phyloP scores from a whole-genome alignment of 1,284 basidiomycete genomes.

The Cutaneotrichosporon cavernicola region DNA sequence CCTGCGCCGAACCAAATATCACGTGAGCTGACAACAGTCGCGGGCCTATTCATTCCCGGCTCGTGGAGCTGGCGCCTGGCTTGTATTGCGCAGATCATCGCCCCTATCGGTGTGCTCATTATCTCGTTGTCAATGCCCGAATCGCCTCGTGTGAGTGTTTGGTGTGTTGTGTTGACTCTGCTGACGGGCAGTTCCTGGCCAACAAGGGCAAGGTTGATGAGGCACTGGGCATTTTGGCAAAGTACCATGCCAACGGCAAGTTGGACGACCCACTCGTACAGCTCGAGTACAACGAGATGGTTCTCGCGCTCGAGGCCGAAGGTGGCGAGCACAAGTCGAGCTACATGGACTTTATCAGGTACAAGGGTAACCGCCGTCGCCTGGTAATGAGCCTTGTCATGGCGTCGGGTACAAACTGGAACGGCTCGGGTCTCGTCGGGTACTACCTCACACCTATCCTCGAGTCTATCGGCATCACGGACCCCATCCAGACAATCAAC shows the following conservation, averaged over 20 bases:
- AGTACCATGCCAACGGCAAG: slow-evolving; percentile 61
- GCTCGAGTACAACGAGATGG: slow-evolving; percentile 45
- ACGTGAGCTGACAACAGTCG: slow-evolving; percentile 11
- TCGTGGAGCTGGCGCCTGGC: slow-evolving; percentile 14
- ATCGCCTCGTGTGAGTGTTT: slow-evolving; percentile 57
- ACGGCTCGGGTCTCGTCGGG: slow-evolving; percentile 35
- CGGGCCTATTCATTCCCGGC: slow-evolving; percentile 5
- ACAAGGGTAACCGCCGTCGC: slow-evolving; percentile 53
- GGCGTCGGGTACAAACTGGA: slow-evolving; percentile 23
- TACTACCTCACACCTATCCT: slow-evolving; percentile 35
- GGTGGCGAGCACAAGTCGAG: slow-evolving; percentile 41
- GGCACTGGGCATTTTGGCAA: slow-evolving; percentile 60
- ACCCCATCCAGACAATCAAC: slow-evolving; percentile 31
- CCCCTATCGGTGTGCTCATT: slow-evolving; percentile 4
- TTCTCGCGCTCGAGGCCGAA: slow-evolving; percentile 45
- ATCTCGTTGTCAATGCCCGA: slow-evolving; percentile 57
- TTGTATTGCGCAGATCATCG: slow-evolving; percentile 12
- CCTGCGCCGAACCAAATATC: too few relatives aligned
- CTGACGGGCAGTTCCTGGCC: slow-evolving; percentile 57
- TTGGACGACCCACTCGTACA: slow-evolving; percentile 35
- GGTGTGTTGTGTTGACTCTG: neutral
- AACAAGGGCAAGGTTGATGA: slow-evolving; percentile 59
- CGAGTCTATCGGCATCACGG: slow-evolving; percentile 10
- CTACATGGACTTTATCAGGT: slow-evolving; percentile 39
- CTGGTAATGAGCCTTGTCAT: slow-evolving; percentile 29